Base-by-base conservation (phyloP, 1,284 basidiomycete species). In the Phaffia rhodozyma region DNA sequence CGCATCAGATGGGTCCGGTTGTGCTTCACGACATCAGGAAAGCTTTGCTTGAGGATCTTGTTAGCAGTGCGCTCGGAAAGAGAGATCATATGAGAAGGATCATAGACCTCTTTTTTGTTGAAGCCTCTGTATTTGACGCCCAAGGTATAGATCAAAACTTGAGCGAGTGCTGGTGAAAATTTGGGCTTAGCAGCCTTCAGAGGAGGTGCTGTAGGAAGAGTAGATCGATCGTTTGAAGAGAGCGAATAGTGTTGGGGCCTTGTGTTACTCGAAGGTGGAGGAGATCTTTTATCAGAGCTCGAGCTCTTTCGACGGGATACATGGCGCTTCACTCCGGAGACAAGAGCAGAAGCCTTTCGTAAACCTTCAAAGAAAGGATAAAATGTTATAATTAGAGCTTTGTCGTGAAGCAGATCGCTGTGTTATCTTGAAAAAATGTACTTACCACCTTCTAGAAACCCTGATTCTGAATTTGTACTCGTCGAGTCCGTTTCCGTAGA, bases 101-200 rank as follows among this genome's bases (percentile, higher is more conserved):
- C 86, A 73, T 99, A 99, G 38, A 81, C 78, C 68, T 91, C 86
- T 68, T 92, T 87, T 76, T 91, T 88, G 76, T 91, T 90, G 73
- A 98, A 83, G 0, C 94, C 93, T 50, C 86, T 86, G 70, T 87
- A 96, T 74, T 94, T 94, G 69, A 98, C 92, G 16, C 94, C 96
- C 53, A 94, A 84, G 1, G 94, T 97, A 75, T 98, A 98, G 25
- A 98, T 86, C 11, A 97, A 81, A 20, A 97, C 80, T 0, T 82
- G 80, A 1, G 84, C 82, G 0, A 99, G 81, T 2, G 80, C 79
- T 21, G 82, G 73, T 0, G 91, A 89, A 83, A 94, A 90, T 69
- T 81, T 83, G 27, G 76, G 75, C 73, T 71, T 72, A 32, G 68
- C 63, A 5, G 71, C 68, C 63, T 70, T 69, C n/a, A 58, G 32